Evolutionary conservation across 306 rosid genomes (phyloP), one percentile per base, ranked within the genome.

Genomic region (Begonia peltatifolia): DNA sequence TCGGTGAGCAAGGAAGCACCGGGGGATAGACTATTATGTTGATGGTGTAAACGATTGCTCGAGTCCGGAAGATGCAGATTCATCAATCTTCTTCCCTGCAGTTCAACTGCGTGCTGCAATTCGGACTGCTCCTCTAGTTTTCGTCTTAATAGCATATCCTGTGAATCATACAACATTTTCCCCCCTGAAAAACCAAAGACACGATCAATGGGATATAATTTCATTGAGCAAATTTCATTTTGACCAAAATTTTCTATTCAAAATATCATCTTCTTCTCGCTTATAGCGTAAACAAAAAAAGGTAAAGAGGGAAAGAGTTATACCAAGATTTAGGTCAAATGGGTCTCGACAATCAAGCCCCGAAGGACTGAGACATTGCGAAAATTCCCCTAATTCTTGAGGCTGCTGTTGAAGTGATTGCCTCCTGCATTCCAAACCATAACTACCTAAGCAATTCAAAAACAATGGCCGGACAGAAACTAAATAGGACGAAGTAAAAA

Each of bases 31-130:
- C 87, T 90, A 58, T 80, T 89, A 12, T 79, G 87, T 59, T 89
- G 94, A 70, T 77, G 89, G 64, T 65, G 68, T 15, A 71, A 25
- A 12, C 69, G 77, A 54, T 63, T 80, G 49, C 82, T 80, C 80
- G 81, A 72, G 72, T 85, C 94, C 0, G 95, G 95, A 52, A 90
- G 94, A 64, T 83, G 97, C 61, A 90, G 80, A 59, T 68, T 80
- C 85, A 78, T 68, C 67, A 90, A 54, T 74, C 95, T 80, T 70
- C 85, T 76, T 25, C 76, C 87, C 66, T 90, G 97, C 73, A 80
- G 74, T 58, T 82, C 95, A 67, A 90, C 66, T 57, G 76, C 90
- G 65, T 82, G 87, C 56, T 82, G 94, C 74, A 89, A 68, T 60
- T 89, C 97, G 53, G 78, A 86, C 67, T 79, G 93, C 75, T 85